Conservation (phyloP, 208 protist species). For the Pavlovales sp. region DNA sequence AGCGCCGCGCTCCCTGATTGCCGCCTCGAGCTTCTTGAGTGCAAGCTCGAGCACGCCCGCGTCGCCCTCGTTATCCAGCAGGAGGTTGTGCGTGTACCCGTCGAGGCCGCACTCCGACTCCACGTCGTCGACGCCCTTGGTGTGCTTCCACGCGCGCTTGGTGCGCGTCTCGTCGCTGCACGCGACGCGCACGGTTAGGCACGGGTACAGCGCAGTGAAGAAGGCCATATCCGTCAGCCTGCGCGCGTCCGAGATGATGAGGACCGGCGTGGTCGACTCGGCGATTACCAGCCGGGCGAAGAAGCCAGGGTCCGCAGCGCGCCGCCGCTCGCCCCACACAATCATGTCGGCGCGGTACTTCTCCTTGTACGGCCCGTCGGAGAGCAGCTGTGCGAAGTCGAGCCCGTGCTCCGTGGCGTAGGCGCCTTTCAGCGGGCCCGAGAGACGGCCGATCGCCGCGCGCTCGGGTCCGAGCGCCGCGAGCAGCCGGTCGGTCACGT, state of each 20-base stretch:
- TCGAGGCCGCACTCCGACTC: constrained; percentile 33
- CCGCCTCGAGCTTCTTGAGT: no score
- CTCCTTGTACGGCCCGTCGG: constrained; percentile 39
- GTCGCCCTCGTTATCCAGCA: not conserved
- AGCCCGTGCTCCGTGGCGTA: constrained; percentile 36
- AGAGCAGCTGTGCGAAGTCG: constrained; percentile 33
- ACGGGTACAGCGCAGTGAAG: not conserved
- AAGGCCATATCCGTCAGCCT: constrained; percentile 27
- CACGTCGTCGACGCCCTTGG: constrained; percentile 7
- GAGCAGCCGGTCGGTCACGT: constrained; percentile 14
- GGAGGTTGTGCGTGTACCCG: not conserved
- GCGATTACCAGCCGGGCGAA: constrained; percentile 13
- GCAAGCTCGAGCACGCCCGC: no score
- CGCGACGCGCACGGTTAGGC: not conserved
- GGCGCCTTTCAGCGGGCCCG: not conserved
- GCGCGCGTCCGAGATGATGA: constrained; percentile 22
- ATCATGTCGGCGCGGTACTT: constrained; percentile 39
- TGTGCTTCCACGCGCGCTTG: not conserved
- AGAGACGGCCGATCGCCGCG: constrained; percentile 2
- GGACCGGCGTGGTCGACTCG: not conserved
- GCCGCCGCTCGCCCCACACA: constrained; percentile 39
- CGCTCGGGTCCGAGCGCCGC: not conserved
- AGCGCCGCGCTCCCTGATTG: no score
- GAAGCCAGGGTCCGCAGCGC: constrained; percentile 37
- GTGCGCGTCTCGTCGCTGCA: not conserved